These are phyloP conservation scores for Coffea canephora DNA, from an alignment of 257 asterid species.

Conservation along the genomic window DNA sequence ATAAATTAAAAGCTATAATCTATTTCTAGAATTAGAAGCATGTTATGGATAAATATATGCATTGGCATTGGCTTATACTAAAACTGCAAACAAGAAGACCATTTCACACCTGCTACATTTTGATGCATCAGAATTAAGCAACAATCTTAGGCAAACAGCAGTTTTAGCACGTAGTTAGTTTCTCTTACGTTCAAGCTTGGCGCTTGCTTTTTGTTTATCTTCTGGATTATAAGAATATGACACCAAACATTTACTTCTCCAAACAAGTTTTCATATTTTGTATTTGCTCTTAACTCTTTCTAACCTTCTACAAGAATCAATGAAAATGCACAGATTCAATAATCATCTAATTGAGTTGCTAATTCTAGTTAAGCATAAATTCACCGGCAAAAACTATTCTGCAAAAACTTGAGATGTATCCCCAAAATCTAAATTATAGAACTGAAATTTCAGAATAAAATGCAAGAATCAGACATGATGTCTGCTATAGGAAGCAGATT, in stretches of 20 bases:
- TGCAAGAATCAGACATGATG: too few relatives aligned
- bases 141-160: constrained; percentile 93
- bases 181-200: constrained; percentile 50
- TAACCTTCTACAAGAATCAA: too few relatives aligned
- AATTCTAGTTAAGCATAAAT: too few relatives aligned
- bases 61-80: constrained; percentile 41
- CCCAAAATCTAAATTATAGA: neutral
- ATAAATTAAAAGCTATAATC: neutral
- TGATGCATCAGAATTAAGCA: constrained; percentile 96
- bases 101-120: constrained; percentile 92
- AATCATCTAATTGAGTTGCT: neutral
- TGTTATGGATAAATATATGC: too few relatives aligned
- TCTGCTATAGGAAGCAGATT: neutral
- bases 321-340: too few relatives aligned
- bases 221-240: neutral
- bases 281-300: too few relatives aligned
- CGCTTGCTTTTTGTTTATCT: constrained; percentile 33
- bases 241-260: too few relatives aligned
- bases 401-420: neutral
- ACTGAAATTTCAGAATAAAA: neutral
- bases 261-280: too few relatives aligned
- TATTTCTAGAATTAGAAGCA: constrained; percentile 21
- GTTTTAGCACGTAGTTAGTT: constrained; percentile 72
- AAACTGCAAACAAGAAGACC: constrained; percentile 93
- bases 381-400: too few relatives aligned